Conservation (phyloP, 768 basidiomycete genomes). For the Suillus decipiens region DNA sequence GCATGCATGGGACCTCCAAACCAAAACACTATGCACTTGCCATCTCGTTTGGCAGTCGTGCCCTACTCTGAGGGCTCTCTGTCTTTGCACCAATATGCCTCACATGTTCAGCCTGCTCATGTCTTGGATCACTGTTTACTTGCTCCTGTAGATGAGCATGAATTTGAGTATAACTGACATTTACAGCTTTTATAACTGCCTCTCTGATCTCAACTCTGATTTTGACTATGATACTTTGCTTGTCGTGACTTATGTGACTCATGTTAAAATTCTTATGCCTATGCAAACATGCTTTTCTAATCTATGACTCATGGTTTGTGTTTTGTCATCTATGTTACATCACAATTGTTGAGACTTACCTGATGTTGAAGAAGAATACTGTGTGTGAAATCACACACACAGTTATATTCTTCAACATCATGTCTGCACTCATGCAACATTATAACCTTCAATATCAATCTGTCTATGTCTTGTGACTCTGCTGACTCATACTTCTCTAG, state of each 20-base stretch:
- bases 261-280: neutral
- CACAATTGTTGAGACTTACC: neutral
- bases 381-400: neutral
- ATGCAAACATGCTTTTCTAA: neutral
- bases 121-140: neutral
- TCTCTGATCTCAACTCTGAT: neutral
- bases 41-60: neutral
- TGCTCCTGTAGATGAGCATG: neutral
- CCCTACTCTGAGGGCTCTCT: constrained; percentile 4
- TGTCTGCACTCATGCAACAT: neutral
- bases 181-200: neutral
- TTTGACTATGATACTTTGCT: neutral
- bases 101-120: neutral
- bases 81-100: neutral
- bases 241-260: neutral
- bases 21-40: neutral
- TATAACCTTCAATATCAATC: neutral
- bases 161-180: constrained; percentile 3
- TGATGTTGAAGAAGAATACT: neutral
- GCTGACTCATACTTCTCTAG: neutral
- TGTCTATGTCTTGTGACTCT: neutral
- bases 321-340: neutral
- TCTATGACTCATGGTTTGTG: neutral
- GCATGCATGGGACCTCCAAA: constrained; percentile 1
- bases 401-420: too few species aligned